Percentiles rank a stretch among this genome's conserved stretches.
Conservation (phyloP, 129 eudicot genomes). For the Calendula officinalis region DNA sequence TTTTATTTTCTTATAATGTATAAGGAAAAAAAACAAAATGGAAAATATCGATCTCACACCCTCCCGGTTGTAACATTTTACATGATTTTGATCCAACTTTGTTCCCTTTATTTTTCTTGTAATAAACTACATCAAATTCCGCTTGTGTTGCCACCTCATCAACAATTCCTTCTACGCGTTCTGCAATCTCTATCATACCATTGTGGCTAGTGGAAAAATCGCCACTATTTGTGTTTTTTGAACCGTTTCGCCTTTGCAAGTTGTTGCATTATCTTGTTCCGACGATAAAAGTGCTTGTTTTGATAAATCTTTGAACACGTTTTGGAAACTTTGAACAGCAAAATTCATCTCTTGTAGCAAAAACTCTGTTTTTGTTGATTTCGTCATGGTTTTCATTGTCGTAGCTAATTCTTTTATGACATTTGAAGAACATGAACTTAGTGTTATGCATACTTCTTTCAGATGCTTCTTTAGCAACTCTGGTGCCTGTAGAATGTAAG, state of each 20-base stretch:
- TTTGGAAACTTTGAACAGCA: conserved; percentile 57
- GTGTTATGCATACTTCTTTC: conserved; percentile 46
- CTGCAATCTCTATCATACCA: conserved; percentile 64
- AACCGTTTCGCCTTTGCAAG: conserved; percentile 17
- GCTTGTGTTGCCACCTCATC: conserved; percentile 62
- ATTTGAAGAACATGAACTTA: conserved; percentile 51
- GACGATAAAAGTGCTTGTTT: conserved; percentile 28
- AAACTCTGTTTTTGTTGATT: conserved; percentile 47
- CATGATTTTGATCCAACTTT: conserved; percentile 27
- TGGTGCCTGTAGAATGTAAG: conserved; percentile 50
- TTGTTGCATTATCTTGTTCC: conserved; percentile 4
- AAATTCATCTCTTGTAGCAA: conserved; percentile 54
- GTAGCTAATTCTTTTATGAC: conserved; percentile 61
- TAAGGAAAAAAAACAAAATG: too few relatives aligned
- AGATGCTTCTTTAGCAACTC: conserved; percentile 62
- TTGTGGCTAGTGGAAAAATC: conserved; percentile 64
- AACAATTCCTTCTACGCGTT: conserved; percentile 54
- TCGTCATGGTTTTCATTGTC: conserved; percentile 52
- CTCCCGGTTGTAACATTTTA: conserved; percentile 2
- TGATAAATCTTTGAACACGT: conserved; percentile 45
- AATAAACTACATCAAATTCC: conserved; percentile 37
- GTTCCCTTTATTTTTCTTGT: conserved; percentile 20
- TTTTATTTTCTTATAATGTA: too few relatives aligned
- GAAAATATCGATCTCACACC: not conserved
- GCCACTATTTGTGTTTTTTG: conserved; percentile 39